phyloP scores from a whole-genome alignment of 2,329 filamentous ascomycete genomes.

The Diaporthe humulicola region DNA sequence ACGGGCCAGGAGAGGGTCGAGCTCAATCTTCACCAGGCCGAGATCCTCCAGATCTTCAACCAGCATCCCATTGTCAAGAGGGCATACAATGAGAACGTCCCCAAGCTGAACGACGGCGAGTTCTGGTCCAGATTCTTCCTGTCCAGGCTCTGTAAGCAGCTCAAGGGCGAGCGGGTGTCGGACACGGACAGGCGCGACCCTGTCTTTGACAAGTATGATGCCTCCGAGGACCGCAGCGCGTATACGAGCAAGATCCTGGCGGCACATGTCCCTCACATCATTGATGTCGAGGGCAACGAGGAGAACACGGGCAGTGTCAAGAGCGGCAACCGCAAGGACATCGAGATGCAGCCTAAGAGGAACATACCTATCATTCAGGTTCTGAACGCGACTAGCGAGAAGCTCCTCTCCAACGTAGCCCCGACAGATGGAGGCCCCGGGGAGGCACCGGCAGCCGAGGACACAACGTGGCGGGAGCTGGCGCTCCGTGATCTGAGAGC shows the following conservation, averaged over 20 bases:
- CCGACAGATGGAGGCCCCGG: conserved; percentile 80
- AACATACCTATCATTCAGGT: conserved; percentile 92
- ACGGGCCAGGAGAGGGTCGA: conserved; percentile 80
- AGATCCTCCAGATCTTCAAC: conserved; percentile 91
- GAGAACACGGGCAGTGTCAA: conserved; percentile 90
- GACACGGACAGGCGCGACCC: conserved; percentile 83
- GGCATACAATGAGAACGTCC: conserved; percentile 94
- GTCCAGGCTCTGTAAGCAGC: conserved; percentile 88
- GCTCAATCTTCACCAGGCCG: conserved; percentile 80
- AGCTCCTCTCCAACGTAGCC: conserved; percentile 89
- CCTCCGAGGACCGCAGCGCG: conserved; percentile 73
- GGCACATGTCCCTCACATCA: conserved; percentile 84
- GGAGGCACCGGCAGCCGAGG: conserved; percentile 75
- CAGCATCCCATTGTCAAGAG: conserved; percentile 92
- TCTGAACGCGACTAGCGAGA: conserved; percentile 91
- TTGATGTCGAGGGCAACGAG: conserved; percentile 94
- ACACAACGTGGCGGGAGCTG: conserved; percentile 80
- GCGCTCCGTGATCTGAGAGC: conserved; percentile 84
- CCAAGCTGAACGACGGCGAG: conserved; percentile 80
- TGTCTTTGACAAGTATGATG: conserved; percentile 88
- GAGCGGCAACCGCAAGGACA: conserved; percentile 86
- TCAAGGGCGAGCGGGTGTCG: conserved; percentile 88
- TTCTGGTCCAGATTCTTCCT: conserved; percentile 98
- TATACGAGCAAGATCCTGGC: conserved; percentile 68
- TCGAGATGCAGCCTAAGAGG: conserved; percentile 86